phyloP scores from a whole-genome alignment of 176 grass and related monocot genomes.

The Dactylis glomerata region DNA sequence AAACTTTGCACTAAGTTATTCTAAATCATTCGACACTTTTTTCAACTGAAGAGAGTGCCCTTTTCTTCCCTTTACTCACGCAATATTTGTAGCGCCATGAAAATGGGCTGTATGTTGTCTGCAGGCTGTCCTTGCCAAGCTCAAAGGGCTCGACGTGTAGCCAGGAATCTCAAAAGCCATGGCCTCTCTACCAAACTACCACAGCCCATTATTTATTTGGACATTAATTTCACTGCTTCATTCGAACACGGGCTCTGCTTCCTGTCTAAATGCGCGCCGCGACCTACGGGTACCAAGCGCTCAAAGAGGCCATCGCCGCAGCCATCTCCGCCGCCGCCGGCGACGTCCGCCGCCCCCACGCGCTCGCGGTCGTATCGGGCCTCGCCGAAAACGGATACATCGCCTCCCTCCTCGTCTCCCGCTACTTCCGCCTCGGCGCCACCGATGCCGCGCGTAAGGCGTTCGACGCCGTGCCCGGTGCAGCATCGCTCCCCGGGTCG shows the following conservation, averaged over 20 bases:
- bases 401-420: conserved; percentile 49
- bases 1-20: too few species aligned
- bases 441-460: conserved; percentile 28
- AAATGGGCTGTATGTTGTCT: too few species aligned
- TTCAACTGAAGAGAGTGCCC: too few species aligned
- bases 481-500: background rate
- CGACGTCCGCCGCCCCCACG: conserved; percentile 46
- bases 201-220: background rate
- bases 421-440: conserved; percentile 55
- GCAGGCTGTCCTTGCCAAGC: too few species aligned
- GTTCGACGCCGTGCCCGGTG: conserved; percentile 36
- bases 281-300: conserved; percentile 44
- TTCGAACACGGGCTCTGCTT: background rate
- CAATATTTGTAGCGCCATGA: too few species aligned
- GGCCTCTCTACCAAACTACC: background rate
- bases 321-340: conserved; percentile 37
- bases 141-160: too few species aligned
- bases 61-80: too few species aligned
- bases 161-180: too few species aligned
- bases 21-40: too few species aligned
- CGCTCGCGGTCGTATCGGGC: conserved; percentile 36
- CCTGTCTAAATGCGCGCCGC: conserved; percentile 18
- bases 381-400: conserved; percentile 50
- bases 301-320: conserved; percentile 62
- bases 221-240: too few species aligned